Percentiles rank a stretch among this genome's conserved stretches.
These are phyloP conservation scores for Fraxinus angustifolia DNA, from an alignment of 305 asterid species.

Conservation along the genomic window DNA sequence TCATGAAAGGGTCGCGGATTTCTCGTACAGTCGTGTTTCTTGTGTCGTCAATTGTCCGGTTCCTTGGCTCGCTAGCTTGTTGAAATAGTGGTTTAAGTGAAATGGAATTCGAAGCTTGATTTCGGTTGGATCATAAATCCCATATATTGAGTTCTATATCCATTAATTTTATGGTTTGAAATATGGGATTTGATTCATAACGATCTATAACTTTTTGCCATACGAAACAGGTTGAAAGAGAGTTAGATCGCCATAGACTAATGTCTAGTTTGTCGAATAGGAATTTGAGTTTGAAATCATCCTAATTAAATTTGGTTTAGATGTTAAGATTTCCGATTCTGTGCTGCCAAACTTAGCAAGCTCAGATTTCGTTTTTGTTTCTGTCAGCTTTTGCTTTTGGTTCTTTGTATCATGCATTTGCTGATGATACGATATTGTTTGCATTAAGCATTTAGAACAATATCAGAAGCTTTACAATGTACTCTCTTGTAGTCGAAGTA, in stretches of 20 bases:
- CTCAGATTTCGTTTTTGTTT: neutral
- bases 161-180: neutral
- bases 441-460: neutral
- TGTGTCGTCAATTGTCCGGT: neutral
- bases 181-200: neutral
- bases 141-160: neutral
- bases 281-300: neutral
- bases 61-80: neutral
- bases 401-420: neutral
- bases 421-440: neutral
- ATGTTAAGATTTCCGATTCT: neutral
- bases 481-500: neutral
- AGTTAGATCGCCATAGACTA: neutral
- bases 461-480: neutral
- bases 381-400: neutral
- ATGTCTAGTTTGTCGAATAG: neutral
- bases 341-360: neutral
- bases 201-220: neutral
- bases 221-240: neutral
- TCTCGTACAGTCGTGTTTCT: neutral
- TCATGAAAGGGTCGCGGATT: neutral
- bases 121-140: neutral
- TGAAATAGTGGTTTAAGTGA: neutral
- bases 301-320: neutral
- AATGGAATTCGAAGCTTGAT: neutral